phyloP scores from a whole-genome alignment of 2,329 filamentous ascomycete species.

The Phyllosticta citriasiana region DNA sequence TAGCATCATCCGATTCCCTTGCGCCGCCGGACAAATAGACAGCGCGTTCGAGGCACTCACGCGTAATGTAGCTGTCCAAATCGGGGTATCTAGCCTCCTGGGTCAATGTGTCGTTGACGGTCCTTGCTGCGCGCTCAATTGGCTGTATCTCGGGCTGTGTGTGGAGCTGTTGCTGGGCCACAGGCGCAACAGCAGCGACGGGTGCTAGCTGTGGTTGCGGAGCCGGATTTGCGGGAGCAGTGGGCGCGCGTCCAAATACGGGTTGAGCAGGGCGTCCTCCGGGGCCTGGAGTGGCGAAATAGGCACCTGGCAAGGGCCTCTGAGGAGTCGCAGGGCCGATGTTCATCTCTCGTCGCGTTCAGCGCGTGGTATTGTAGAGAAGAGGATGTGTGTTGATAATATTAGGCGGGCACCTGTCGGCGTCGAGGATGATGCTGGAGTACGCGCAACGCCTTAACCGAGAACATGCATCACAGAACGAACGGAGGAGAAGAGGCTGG shows the following conservation, averaged over 20 bases:
- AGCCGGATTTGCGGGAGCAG: constrained; percentile 7
- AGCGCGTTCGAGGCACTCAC: constrained; percentile 43
- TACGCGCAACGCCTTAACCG: not conserved
- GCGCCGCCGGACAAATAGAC: not conserved
- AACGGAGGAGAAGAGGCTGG: constrained; percentile 1
- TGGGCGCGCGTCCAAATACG: constrained; percentile 4
- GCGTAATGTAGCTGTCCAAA: constrained; percentile 77
- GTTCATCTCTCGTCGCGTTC: constrained; percentile 1
- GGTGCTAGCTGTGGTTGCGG: constrained; percentile 6
- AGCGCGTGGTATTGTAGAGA: constrained; percentile 1
- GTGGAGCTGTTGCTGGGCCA: constrained; percentile 1
- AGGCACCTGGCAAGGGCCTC: constrained; percentile 65
- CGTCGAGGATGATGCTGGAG: constrained; percentile 2
- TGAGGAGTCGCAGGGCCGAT: constrained; percentile 47
- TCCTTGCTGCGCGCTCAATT: constrained; percentile 69
- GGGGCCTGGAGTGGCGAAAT: constrained; percentile 57
- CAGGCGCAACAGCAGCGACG: not conserved
- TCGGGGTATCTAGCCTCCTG: constrained; percentile 77
- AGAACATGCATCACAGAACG: constrained; percentile 4
- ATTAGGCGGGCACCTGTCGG: constrained; percentile 6
- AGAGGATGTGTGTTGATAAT: not conserved
- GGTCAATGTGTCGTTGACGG: constrained; percentile 69
- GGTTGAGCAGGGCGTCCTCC: constrained; percentile 5
- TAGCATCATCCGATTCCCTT: not conserved
- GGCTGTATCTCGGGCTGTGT: constrained; percentile 38